Conservation (phyloP, 306 rosid genomes). For the Vachellia collinsii region DNA sequence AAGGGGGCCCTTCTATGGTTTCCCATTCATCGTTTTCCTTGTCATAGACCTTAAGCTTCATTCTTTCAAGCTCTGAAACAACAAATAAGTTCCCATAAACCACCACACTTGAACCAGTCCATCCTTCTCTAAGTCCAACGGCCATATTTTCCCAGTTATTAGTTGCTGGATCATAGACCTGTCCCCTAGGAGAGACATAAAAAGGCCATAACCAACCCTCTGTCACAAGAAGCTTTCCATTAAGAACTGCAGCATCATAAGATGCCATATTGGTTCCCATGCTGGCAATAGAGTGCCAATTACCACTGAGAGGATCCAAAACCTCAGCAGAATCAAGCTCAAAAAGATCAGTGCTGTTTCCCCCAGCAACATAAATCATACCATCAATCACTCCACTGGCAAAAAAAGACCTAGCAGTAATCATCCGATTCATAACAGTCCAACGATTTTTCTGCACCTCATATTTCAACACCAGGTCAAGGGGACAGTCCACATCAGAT, state of each 20-base stretch:
- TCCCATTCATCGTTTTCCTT: slow-evolving; percentile 76
- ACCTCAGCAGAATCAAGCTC: slow-evolving; percentile 82
- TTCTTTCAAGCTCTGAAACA: slow-evolving; percentile 88
- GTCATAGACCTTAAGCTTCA: slow-evolving; percentile 92
- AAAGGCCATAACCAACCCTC: slow-evolving; percentile 15
- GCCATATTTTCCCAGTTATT: slow-evolving; percentile 58
- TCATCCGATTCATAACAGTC: slow-evolving; percentile 86
- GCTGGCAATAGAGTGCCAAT: not conserved
- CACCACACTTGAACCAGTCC: slow-evolving; percentile 96
- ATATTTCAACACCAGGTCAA: slow-evolving; percentile 87
- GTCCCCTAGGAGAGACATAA: slow-evolving; percentile 11
- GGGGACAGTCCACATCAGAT: slow-evolving; percentile 89
- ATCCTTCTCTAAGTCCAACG: slow-evolving; percentile 91
- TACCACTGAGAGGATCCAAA: slow-evolving; percentile 5
- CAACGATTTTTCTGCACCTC: slow-evolving; percentile 88
- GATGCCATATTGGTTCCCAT: slow-evolving; percentile 12
- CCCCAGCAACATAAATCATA: slow-evolving; percentile 86
- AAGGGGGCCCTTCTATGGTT: slow-evolving; percentile 75
- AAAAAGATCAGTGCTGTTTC: slow-evolving; percentile 70
- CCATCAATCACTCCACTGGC: slow-evolving; percentile 89
- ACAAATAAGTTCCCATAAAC: slow-evolving; percentile 82
- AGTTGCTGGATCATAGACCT: slow-evolving; percentile 5
- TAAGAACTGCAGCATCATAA: slow-evolving; percentile 15
- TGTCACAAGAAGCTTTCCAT: slow-evolving; percentile 13
- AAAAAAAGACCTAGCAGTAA: slow-evolving; percentile 78